A percentile compares a stretch with the other conserved stretches of the same genome.
phyloP scores from a whole-genome alignment of 2,329 filamentous ascomycete genomes.

The Microdochium bolleyi region DNA sequence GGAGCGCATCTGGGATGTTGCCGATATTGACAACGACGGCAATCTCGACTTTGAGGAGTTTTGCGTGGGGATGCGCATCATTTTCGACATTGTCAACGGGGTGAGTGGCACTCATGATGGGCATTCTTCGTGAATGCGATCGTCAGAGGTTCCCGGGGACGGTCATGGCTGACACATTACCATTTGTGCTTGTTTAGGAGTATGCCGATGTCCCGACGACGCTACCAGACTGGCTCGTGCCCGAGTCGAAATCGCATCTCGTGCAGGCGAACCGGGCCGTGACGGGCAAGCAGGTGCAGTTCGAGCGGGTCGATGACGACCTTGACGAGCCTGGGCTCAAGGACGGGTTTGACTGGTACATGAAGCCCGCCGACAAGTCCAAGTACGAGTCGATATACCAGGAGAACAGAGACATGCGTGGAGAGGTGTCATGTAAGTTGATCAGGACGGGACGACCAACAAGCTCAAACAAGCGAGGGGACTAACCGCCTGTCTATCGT shows the following conservation, averaged over 20 bases:
- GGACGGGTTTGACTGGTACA: conserved; percentile 99
- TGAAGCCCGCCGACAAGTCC: conserved; percentile 80
- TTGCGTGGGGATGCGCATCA: conserved; percentile 95
- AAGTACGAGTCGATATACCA: conserved; percentile 98
- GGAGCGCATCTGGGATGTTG: conserved; percentile 95
- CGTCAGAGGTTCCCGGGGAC: background rate
- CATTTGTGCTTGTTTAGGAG: conserved; percentile 47
- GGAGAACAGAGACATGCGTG: conserved; percentile 80
- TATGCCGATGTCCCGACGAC: conserved; percentile 78
- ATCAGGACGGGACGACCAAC: background rate
- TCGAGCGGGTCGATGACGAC: conserved; percentile 79
- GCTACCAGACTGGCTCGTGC: conserved; percentile 93
- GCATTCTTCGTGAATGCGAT: no score
- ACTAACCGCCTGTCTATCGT: background rate
- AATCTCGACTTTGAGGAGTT: conserved; percentile 99
- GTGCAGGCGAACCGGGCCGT: conserved; percentile 78
- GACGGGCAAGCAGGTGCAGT: conserved; percentile 69
- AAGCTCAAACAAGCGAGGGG: background rate
- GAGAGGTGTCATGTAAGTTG: conserved; percentile 68
- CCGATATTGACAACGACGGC: conserved; percentile 94
- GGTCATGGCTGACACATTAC: conserved; percentile 1
- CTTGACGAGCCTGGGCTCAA: conserved; percentile 78
- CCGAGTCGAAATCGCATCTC: conserved; percentile 87
- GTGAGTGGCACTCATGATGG: conserved; percentile 30
- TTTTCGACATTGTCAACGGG: conserved; percentile 95